These are phyloP conservation scores for Phaeoacremonium minimum DNA, from an alignment of 2,329 filamentous ascomycete genomes.

Conservation along the genomic window DNA sequence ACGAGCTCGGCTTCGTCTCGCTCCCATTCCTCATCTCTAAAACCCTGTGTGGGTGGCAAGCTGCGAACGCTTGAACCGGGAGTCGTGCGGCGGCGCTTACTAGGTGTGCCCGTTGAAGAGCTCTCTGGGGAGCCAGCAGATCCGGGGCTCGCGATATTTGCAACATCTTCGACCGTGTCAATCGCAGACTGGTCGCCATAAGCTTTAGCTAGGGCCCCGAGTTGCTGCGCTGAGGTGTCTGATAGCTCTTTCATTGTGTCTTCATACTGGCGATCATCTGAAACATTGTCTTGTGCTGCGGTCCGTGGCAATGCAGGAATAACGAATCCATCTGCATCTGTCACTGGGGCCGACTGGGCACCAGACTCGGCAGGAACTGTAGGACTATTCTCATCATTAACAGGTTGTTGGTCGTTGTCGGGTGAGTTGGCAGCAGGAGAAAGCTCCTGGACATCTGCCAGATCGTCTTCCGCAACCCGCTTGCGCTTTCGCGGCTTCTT, in stretches of 20 bases:
- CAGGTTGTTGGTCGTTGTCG: conserved; percentile 14
- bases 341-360: conserved; percentile 20
- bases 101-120: conserved; percentile 6
- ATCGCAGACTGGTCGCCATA: conserved; percentile 31
- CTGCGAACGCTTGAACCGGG: too few species aligned
- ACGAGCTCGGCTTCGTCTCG: conserved; percentile 66
- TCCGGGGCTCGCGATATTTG: background rate
- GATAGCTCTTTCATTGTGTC: conserved; percentile 16
- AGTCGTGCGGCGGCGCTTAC: too few species aligned
- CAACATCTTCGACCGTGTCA: background rate
- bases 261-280: conserved; percentile 10
- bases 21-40: conserved; percentile 59
- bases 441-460: conserved; percentile 13
- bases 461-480: conserved; percentile 26
- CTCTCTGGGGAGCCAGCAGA: conserved; percentile 10
- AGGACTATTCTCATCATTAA: conserved; percentile 22
- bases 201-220: conserved; percentile 30
- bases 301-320: conserved; percentile 49
- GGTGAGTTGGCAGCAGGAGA: conserved; percentile 1
- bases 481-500: conserved; percentile 39
- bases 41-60: conserved; percentile 36
- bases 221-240: conserved; percentile 12
- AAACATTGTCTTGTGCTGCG: background rate
- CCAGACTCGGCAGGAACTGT: too few species aligned
- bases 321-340: conserved; percentile 64